Percentiles rank a stretch among this genome's conserved stretches.
These are phyloP conservation scores for Ilyonectria robusta DNA, from an alignment of 2,329 filamentous ascomycete species.

Conservation along the genomic window DNA sequence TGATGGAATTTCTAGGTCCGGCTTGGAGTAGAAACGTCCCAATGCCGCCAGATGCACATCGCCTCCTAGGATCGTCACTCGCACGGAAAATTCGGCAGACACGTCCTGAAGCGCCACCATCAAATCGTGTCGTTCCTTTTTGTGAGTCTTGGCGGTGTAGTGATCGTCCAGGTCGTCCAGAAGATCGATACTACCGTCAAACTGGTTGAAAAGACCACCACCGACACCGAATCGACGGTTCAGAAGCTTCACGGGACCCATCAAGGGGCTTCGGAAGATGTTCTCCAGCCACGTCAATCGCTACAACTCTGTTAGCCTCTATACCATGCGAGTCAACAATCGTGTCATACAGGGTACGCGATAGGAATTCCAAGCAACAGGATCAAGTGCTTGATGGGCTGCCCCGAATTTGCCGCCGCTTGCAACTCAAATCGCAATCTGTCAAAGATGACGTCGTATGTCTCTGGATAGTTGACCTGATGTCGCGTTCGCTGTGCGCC, in stretches of 20 bases:
- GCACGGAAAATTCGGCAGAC: slow-evolving; percentile 87
- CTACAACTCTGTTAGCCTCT: slow-evolving; percentile 52
- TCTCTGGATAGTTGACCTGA: slow-evolving; percentile 94
- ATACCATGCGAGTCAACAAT: slow-evolving; percentile 47
- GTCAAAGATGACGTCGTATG: slow-evolving; percentile 87
- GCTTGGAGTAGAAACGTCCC: slow-evolving; percentile 95
- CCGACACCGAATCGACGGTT: slow-evolving; percentile 91
- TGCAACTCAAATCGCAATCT: slow-evolving; percentile 81
- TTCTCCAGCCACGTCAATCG: slow-evolving; percentile 98
- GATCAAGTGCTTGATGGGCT: slow-evolving; percentile 90
- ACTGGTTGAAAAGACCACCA: slow-evolving; percentile 91
- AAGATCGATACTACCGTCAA: slow-evolving; percentile 93
- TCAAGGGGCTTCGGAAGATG: slow-evolving; percentile 86
- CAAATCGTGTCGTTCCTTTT: slow-evolving; percentile 84
- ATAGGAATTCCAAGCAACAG: slow-evolving; percentile 90
- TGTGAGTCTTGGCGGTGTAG: slow-evolving; percentile 93
- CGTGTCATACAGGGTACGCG: slow-evolving; percentile 77
- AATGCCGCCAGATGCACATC: slow-evolving; percentile 94
- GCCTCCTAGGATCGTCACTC: slow-evolving; percentile 92
- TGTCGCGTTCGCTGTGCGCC: slow-evolving; percentile 82
- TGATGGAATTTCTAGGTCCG: slow-evolving; percentile 80
- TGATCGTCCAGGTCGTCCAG: slow-evolving; percentile 96
- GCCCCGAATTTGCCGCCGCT: slow-evolving; percentile 75
- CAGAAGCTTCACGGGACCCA: slow-evolving; percentile 89
- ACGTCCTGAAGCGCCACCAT: slow-evolving; percentile 87